Evolutionary conservation across 495 filamentous ascomycete species (phyloP), one percentile per base, ranked within the genome.

Genomic region (Penicillium fimorum): DNA sequence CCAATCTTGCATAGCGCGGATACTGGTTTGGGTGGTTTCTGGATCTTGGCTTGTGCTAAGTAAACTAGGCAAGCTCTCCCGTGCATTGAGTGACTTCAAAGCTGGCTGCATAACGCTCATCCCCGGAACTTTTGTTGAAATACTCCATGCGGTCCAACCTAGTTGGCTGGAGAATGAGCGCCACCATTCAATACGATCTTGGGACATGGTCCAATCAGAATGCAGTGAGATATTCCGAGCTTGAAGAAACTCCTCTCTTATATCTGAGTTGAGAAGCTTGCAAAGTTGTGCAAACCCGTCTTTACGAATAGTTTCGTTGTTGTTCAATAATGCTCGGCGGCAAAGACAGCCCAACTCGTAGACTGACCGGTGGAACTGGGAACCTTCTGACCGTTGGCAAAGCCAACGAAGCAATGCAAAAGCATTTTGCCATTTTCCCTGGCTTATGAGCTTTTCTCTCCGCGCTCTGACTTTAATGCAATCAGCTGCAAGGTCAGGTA

Each of bases 281-380:
- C n/a, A n/a, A n/a, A n/a, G n/a, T n/a, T n/a, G n/a, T n/a, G n/a
- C n/a, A n/a, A n/a, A n/a, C n/a, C n/a, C n/a, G n/a, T 54, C 27
- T 3, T 45, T 15, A 2, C 61, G 67, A 8, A 63, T 48, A 6
- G 10, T n/a, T 1, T 44, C 24, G 11, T 60, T 53, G 1, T 4
- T 35, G 7, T 55, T 37, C 1, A 71, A 9, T 46, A 74, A 44
- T 4, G 73, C 68, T 3, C 47, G 60, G 3, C 61, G 66, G 49
- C 70, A 71, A 17, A 76, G 57, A 18, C 60, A 52, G 0, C 70
- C 73, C 0, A 76, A 43, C 15, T 69, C 64, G 27, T 63, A 67
- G 1, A 69, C 41, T 10, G 70, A 70, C 6, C 32, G 43, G 11
- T 70, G 58, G 18, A 70, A 70, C 30, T 71, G 63, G 9, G 33